Base-by-base conservation (phyloP, 768 basidiomycete genomes). In the Lactarius hengduanensis region DNA sequence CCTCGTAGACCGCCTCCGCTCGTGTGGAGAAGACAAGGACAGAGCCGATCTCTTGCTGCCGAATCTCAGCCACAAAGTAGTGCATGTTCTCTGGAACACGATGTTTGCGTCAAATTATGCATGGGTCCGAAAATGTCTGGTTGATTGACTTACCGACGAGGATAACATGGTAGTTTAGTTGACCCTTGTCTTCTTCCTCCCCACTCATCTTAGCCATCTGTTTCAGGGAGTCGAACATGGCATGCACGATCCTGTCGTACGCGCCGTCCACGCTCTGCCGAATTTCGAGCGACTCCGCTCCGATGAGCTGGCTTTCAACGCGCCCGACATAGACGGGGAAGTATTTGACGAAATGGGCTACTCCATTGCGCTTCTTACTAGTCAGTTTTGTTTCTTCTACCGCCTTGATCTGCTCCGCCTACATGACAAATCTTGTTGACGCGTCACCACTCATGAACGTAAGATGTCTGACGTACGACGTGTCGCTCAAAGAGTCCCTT, bases 141-240 rank as follows among this genome's bases (percentile, higher is more conserved):
- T 38, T 38, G 36, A 76, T 50, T 6, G 40, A 76, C 90, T 72
- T 72, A 96, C 96, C 96, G 64, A 98, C 90, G 67, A 98, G 81
- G 72, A 96, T 90, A 71, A 98, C 93, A 74, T 97, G 94, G 70
- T 94, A 97, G 76, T 98, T 98, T 61, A 98, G 83, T 73, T 96
- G 94, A 0, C 95, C 95, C 77, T 98, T 98, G 76, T 95, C 96
- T 73, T 98, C 96, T 0, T 86, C 91, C 63, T 92, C 93, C 0
- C 93, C 92, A 64, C 95, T 91, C 82, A 96, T 79, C 76, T 97
- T 98, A 13, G 96, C 96, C 86, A 98, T 93, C 67, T 96, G 94
- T 77, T 94, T 95, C 68, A 98, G 76, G 16, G 87, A 90, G 55
- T 94, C 95, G 73, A 98, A 96, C 86, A 98, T 97, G 53, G 88